Evolutionary conservation across 2,329 filamentous ascomycete genomes (phyloP), one percentile per base, ranked within the genome.

Genomic region (Trichoderma sp.): DNA sequence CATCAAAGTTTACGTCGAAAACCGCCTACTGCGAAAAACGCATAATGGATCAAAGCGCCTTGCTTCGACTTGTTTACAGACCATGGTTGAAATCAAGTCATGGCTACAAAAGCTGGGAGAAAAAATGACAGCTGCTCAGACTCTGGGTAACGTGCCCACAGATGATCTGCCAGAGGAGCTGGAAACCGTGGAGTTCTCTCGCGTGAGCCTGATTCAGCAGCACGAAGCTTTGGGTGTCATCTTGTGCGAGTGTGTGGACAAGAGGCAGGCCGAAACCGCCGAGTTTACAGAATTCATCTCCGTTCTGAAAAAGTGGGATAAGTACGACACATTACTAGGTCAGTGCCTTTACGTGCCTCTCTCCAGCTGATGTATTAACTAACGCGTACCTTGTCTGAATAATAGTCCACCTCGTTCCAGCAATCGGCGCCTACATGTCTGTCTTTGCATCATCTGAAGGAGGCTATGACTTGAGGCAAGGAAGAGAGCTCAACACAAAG

Each of bases 191-290:
- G 92, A 95, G 79, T 94, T 94, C 80, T 94, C 97, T 80, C 91
- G 93, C 62, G 87, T 91, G 78, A 97, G 94, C 80, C 88, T 99
- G 69, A 91, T 93, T 27, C 92, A 94, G 80, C 96, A 99, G 83
- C 97, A 99, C 82, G 96, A 99, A 82, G 91, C 93, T 18, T 87
- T 99, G 18, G 92, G 93, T 14, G 89, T 95, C n/a, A 93, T 98
- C 71, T 86, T 97, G 69, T 92, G 91, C 77, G 92, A 93, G 76
- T 90, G 97, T 73, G 90, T 98, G 77, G 94, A 95, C 80, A 93
- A 91, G 78, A 91, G 92, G 72, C 92, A 93, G 79, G 92, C 92
- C 3, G 90, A 89, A 62, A 85, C 90, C 6, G 87, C 91, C 45
- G 95, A 98, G 81, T 95, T 98, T 79, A 88, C 91, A 60, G 86